phyloP scores from a whole-genome alignment of 805 yeast species.

The Starmera dryadoides region DNA sequence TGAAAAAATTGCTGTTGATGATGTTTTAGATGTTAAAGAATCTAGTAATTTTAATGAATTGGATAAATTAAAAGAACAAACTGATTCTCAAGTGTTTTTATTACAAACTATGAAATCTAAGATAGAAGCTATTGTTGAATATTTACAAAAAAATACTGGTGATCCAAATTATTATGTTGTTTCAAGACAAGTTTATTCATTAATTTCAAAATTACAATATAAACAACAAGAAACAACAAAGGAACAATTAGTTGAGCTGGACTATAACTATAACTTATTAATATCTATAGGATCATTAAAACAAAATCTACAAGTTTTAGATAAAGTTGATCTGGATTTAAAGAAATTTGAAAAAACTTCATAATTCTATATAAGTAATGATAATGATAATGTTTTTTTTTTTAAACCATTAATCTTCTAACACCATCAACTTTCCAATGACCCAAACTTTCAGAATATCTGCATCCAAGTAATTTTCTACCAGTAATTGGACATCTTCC shows the following conservation, averaged over 20 bases:
- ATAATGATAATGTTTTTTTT: no score
- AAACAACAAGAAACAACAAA: conserved; percentile 11
- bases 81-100: not conserved
- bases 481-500: conserved; percentile 86
- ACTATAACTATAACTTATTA: conserved; percentile 15
- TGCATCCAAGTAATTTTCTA: conserved; percentile 62
- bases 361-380: not conserved
- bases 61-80: not conserved
- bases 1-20: conserved; percentile 2
- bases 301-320: conserved; percentile 8
- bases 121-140: not conserved
- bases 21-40: not conserved
- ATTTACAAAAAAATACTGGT: not conserved
- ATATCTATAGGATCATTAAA: conserved; percentile 10
- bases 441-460: conserved; percentile 45
- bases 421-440: conserved; percentile 73
- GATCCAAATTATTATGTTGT: conserved; percentile 1
- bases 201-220: conserved; percentile 15
- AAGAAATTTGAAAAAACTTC: not conserved
- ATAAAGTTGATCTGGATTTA: not conserved
- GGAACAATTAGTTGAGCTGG: conserved; percentile 10
- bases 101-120: not conserved
- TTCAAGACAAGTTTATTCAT: conserved; percentile 11
- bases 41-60: not conserved
- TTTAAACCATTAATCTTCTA: conserved; percentile 65